Evolutionary conservation across 495 filamentous ascomycete genomes (phyloP).

Genomic region (Annulohypoxylon nitens): DNA sequence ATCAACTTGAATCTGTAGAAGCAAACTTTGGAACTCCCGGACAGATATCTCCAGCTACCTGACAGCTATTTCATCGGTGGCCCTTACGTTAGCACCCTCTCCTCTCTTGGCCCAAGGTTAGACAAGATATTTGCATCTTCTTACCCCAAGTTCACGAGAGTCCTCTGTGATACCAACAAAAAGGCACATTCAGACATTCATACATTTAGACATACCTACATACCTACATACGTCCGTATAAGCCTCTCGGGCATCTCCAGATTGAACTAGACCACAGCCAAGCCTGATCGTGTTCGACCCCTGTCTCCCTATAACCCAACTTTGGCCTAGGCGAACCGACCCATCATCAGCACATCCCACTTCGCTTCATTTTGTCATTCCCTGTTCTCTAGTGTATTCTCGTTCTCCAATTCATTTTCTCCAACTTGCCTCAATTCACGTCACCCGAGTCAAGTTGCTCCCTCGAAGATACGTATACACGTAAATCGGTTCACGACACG

Average conservation of each 20-base stretch:
- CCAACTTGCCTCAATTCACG: constrained; percentile 19
- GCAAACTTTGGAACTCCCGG: background rate
- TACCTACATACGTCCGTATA: constrained; percentile 15
- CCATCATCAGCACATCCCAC: constrained; percentile 32
- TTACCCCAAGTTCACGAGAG: background rate
- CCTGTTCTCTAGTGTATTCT: constrained; percentile 5
- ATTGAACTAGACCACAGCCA: constrained; percentile 10
- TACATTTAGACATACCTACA: background rate
- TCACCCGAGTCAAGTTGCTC: constrained; percentile 15
- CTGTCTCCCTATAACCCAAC: constrained; percentile 32
- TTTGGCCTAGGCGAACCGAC: constrained; percentile 23
- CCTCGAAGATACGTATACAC: background rate
- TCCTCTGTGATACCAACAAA: constrained; percentile 18
- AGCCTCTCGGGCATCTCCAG: constrained; percentile 21
- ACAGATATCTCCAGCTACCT: constrained; percentile 1
- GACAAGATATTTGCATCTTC: constrained; percentile 19
- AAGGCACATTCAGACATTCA: background rate
- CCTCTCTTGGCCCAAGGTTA: constrained; percentile 10
- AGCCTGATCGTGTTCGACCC: constrained; percentile 24
- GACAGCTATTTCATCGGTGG: constrained; percentile 16
- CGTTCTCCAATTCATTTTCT: constrained; percentile 29
- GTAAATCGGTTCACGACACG: constrained; percentile 1
- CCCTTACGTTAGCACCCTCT: constrained; percentile 9
- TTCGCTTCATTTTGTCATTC: constrained; percentile 23
- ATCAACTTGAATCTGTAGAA: constrained; percentile 23